Conservation (phyloP, 176 grass and related monocot species). For the Cenchrus purpureus region DNA sequence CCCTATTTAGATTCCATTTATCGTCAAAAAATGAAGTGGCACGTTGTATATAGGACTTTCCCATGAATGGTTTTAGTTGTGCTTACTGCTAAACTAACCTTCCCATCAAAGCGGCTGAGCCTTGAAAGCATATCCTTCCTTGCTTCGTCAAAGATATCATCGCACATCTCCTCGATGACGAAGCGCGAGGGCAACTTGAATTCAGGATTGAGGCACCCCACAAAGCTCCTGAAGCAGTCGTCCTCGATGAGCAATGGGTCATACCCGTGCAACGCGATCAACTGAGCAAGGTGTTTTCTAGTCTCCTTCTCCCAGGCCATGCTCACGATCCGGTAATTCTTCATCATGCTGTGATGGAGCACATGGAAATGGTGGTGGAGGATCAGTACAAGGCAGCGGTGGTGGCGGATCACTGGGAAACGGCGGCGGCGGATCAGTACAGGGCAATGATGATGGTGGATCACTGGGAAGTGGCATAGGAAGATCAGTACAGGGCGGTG, state of each 20-base stretch:
- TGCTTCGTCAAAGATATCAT: neutral
- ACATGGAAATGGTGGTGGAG: no score
- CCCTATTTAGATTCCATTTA: neutral
- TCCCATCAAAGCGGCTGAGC: neutral
- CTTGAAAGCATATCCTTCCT: neutral
- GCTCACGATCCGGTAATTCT: neutral
- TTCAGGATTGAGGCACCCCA: neutral
- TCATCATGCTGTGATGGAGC: neutral
- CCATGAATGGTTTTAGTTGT: neutral
- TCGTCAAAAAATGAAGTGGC: conserved; percentile 9
- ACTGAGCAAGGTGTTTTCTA: neutral
- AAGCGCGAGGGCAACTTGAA: neutral
- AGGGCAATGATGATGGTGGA: no score
- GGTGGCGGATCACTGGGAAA: no score
- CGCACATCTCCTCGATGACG: neutral
- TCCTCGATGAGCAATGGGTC: neutral
- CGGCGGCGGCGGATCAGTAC: no score
- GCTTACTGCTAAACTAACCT: neutral
- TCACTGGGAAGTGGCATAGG: no score
- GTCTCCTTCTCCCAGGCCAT: neutral
- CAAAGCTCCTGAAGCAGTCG: neutral
- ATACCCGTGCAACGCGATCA: neutral
- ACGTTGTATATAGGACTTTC: neutral
- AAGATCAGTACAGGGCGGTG: no score
- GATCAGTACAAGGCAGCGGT: no score